phyloP scores from a whole-genome alignment of 2,329 filamentous ascomycete species.

The Arthroderma uncinatum region DNA sequence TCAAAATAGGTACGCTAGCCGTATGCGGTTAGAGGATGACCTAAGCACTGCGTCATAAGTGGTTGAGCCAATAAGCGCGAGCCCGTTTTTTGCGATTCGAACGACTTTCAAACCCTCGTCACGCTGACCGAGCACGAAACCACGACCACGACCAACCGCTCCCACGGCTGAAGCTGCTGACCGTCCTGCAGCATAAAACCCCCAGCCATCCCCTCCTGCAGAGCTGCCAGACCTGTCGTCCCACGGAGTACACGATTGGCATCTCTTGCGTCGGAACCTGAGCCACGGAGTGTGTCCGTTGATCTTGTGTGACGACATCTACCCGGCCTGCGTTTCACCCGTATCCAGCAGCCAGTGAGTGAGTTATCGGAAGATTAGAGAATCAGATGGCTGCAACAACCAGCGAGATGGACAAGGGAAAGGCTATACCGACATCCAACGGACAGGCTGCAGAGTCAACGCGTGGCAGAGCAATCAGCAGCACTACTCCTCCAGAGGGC shows the following conservation, averaged over 20 bases:
- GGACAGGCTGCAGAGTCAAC: conserved; percentile 19
- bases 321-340: neutral
- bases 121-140: neutral
- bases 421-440: conserved; percentile 21
- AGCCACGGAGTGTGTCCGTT: neutral
- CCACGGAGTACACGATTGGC: neutral
- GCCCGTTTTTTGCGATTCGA: neutral
- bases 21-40: neutral
- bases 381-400: neutral
- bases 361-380: no score
- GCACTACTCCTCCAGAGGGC: conserved; percentile 14
- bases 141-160: no score
- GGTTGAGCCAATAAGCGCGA: neutral
- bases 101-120: neutral
- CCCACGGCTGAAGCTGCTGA: neutral
- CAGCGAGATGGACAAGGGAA: neutral
- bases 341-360: neutral
- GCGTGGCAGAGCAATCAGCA: conserved; percentile 6
- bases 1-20: neutral
- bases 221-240: neutral
- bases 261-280: neutral
- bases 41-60: neutral
- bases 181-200: neutral
- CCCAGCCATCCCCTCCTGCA: no score
- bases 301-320: neutral